phyloP scores from a whole-genome alignment of 75 land plant species.

The Adiantum capillusveneris region DNA sequence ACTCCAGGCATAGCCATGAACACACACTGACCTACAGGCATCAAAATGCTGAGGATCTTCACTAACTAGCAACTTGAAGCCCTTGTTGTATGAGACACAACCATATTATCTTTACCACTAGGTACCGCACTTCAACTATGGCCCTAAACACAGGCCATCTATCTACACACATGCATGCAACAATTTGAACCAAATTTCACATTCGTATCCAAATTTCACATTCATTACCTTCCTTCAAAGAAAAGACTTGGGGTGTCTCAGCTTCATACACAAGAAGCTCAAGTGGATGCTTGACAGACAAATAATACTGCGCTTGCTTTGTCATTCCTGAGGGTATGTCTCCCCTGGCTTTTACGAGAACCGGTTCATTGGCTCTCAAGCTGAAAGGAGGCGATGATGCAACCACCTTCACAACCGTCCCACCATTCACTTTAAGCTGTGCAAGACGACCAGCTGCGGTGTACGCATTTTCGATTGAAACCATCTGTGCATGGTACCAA shows the following conservation, averaged over 20 bases:
- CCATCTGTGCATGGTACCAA: constrained; percentile 13
- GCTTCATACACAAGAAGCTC: constrained; percentile 25
- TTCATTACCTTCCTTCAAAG: constrained; percentile 18
- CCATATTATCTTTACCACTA: no score
- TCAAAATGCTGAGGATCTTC: no score
- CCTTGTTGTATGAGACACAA: no score
- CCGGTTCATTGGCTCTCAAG: constrained; percentile 17
- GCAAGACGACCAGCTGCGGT: constrained; percentile 26
- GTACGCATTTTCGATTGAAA: constrained; percentile 28
- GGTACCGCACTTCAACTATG: no score
- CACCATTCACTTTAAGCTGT: constrained; percentile 15
- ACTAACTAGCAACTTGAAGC: no score
- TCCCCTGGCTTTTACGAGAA: constrained; percentile 30
- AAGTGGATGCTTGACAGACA: constrained; percentile 34
- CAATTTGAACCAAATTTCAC: no score
- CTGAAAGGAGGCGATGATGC: constrained; percentile 35
- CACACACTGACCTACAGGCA: no score
- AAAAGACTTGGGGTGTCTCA: constrained; percentile 13
- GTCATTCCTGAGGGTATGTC: constrained; percentile 34
- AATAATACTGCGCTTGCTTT: constrained; percentile 25
- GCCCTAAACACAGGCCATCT: no score
- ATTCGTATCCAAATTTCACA: no score
- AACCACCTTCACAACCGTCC: constrained; percentile 5
- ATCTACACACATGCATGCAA: no score
- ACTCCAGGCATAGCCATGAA: no score